These are phyloP conservation scores for Amphichorda felina DNA, from an alignment of 2,329 filamentous ascomycete genomes.

Conservation along the genomic window DNA sequence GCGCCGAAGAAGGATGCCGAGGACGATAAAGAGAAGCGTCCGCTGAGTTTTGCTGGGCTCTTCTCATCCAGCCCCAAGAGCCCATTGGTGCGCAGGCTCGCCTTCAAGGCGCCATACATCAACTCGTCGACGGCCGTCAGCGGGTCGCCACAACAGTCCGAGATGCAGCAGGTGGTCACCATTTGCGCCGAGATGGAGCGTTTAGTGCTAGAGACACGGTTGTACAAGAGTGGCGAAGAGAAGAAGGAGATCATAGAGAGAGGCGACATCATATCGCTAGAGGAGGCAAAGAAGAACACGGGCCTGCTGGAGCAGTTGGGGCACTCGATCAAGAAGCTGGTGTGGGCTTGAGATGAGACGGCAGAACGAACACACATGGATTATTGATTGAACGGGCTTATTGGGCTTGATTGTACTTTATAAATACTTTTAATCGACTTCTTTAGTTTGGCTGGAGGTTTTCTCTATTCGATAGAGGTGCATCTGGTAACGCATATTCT, in stretches of 20 bases:
- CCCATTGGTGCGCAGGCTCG: slow-evolving; percentile 26
- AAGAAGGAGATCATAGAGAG: slow-evolving; percentile 37
- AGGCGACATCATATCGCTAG: slow-evolving; percentile 68
- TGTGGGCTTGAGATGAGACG: slow-evolving; percentile 50
- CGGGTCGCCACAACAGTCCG: slow-evolving; percentile 34
- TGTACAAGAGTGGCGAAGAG: slow-evolving; percentile 26
- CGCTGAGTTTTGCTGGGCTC: slow-evolving; percentile 26
- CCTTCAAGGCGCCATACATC: slow-evolving; percentile 42
- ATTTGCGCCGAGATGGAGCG: slow-evolving; percentile 71
- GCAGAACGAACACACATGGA: neutral
- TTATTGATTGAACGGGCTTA: too few relatives aligned
- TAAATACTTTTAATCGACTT: neutral
- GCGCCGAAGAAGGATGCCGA: slow-evolving; percentile 11
- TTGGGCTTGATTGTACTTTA: too few relatives aligned
- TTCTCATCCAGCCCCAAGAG: slow-evolving; percentile 18
- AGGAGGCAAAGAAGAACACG: slow-evolving; percentile 78
- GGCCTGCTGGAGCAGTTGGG: slow-evolving; percentile 78
- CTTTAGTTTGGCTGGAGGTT: too few relatives aligned
- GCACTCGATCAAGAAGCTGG: slow-evolving; percentile 84
- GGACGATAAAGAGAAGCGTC: slow-evolving; percentile 11
- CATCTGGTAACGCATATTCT: slow-evolving; percentile 92
- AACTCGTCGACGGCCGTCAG: slow-evolving; percentile 43
- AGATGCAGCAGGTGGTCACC: slow-evolving; percentile 43
- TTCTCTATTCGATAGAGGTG: slow-evolving; percentile 54
- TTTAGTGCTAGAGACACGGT: slow-evolving; percentile 40